Conservation (phyloP, 75 land plant genomes). For the Pseudotsuga menziesii region DNA sequence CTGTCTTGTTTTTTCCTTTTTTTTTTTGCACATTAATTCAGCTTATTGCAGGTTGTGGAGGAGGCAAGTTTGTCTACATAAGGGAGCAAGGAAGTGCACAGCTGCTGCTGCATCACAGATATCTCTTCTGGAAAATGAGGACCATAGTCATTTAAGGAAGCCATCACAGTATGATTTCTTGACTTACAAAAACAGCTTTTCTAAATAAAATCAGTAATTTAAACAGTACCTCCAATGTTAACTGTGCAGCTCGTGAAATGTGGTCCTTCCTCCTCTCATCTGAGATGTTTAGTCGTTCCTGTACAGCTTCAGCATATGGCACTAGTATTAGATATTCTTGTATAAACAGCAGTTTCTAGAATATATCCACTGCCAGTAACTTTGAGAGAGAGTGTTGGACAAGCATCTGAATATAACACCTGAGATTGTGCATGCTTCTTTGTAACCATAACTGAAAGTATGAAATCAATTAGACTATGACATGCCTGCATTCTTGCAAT, state of each 20-base stretch:
- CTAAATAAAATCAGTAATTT: not conserved
- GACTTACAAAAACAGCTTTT: not conserved
- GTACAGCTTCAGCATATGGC: not conserved
- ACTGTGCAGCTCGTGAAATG: conserved; percentile 1
- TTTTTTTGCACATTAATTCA: too few relatives aligned
- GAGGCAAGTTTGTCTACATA: too few relatives aligned
- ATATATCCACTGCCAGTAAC: not conserved
- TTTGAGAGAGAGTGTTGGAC: not conserved
- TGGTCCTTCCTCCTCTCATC: conserved; percentile 3
- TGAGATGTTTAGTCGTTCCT: conserved; percentile 8
- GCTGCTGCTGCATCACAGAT: too few relatives aligned
- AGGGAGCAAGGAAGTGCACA: too few relatives aligned
- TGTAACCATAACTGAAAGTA: not conserved
- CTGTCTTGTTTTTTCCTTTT: too few relatives aligned
- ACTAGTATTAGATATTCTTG: not conserved
- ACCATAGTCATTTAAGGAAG: not conserved
- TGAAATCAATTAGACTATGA: not conserved
- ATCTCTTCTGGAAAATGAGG: not conserved
- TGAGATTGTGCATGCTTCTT: not conserved
- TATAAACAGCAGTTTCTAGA: not conserved
- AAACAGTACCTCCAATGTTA: conserved; percentile 5
- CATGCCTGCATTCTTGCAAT: conserved; percentile 8
- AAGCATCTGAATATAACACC: not conserved
- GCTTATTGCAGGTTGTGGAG: too few relatives aligned
- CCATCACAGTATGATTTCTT: not conserved